Evolutionary conservation across 1,139 yeast species (phyloP), one percentile per base, ranked within the genome.

Genomic region (Blastobotrys ciferrii): DNA sequence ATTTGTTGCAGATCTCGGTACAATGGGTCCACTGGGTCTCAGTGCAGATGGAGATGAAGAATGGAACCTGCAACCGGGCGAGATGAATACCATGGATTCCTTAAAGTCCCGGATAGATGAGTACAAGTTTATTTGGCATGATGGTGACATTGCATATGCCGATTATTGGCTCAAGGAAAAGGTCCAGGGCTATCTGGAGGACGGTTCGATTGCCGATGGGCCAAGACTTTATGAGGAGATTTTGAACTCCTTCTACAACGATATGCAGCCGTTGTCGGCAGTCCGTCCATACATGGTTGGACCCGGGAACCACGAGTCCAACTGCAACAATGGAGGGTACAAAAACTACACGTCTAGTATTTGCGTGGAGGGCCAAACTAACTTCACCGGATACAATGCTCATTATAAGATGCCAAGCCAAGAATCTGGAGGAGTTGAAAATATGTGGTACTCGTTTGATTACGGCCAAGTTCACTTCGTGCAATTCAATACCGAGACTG

Each of bases 381-480:
- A 58, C 43, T 62, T 62, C 36, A 55, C 63, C 7, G 63, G 62
- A 12, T 62, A 52, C 49, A 51, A 48, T 11, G 51, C 54, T 37
- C 65, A 57, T 43, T 60, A 52, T 51, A 43, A 54, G 38, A 62
- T 62, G 66, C 66, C 66, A 46, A n/a, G 50, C 42, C 11, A 48
- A 50, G 40, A 57, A 48, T 53, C 62, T 32, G 52, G 57, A 15
- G 58, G 64, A 35, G 49, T 50, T 18, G 49, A 41, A 14, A 60
- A 59, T 48, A 58, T 62, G 56, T 64, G 67, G 68, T 64, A 60
- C 51, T 63, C 67, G 5, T 64, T 59, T 41, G 65, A 64, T 47
- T 60, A 64, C 46, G 66, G 66, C 25, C 53, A 55, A 45, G 67
- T 58, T 9, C 67, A 64, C 43, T 63, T 63, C 50, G 57, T 64